These are phyloP conservation scores for Agrostemma githago DNA, from an alignment of 148 eudicot genomes.

Conservation along the genomic window DNA sequence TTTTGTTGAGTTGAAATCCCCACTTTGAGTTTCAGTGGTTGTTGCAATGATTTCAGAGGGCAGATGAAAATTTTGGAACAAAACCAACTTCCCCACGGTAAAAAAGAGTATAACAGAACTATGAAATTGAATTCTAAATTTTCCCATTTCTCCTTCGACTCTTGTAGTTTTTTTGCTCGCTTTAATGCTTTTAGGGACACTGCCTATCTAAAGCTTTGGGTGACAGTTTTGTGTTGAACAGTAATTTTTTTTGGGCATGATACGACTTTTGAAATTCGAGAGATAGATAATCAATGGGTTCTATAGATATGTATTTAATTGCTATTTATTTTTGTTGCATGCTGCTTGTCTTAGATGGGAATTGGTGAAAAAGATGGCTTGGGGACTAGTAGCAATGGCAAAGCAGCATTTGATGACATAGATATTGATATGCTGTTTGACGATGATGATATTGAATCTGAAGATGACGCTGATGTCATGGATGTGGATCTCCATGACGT, in stretches of 20 bases:
- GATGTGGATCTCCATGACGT: conserved; percentile 39
- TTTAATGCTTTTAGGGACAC: neutral
- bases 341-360: conserved; percentile 25
- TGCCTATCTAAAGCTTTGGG: neutral
- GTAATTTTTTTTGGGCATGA: neutral
- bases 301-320: neutral
- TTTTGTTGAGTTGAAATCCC: too few relatives aligned
- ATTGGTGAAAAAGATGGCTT: conserved; percentile 35
- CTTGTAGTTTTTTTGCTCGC: too few relatives aligned
- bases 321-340: neutral
- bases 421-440: conserved; percentile 35
- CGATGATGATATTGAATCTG: conserved; percentile 38
- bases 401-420: conserved; percentile 31
- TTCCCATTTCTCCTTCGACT: too few relatives aligned
- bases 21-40: too few relatives aligned
- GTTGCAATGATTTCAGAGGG: too few relatives aligned
- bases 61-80: too few relatives aligned
- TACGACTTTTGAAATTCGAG: neutral
- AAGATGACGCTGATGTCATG: conserved; percentile 38
- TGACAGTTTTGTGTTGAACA: neutral
- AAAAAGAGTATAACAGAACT: too few relatives aligned
- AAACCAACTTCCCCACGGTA: too few relatives aligned
- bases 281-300: too few relatives aligned
- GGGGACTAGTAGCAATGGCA: conserved; percentile 47
- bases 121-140: too few relatives aligned